A percentile compares a stretch with the other conserved stretches of the same genome.
These are phyloP conservation scores for Piromyces sp. DNA, from an alignment of 192 early-diverging fungal genomes.

Conservation along the genomic window DNA sequence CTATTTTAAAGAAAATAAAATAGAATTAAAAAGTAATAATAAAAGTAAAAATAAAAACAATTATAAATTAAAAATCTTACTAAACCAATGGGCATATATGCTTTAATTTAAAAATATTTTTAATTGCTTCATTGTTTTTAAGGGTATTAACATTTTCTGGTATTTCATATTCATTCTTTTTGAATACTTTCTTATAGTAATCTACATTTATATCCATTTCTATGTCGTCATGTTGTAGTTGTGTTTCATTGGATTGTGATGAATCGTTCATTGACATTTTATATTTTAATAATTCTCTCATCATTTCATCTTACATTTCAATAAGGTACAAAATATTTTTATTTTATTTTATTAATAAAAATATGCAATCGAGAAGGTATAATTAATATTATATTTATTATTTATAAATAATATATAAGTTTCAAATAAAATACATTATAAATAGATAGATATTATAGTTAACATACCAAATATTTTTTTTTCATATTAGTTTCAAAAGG, in stretches of 20 bases:
- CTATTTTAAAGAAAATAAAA: too few species aligned
- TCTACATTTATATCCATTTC: not conserved
- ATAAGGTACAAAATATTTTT: not conserved
- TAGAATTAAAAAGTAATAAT: too few species aligned
- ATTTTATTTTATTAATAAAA: too few species aligned
- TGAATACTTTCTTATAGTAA: not conserved
- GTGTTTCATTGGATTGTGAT: not conserved
- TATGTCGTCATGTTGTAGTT: too few species aligned
- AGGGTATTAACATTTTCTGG: not conserved
- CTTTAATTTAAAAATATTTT: not conserved
- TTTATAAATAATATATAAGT: too few species aligned
- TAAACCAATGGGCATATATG: not conserved
- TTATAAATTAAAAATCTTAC: too few species aligned
- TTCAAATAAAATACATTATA: too few species aligned
- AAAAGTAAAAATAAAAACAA: too few species aligned
- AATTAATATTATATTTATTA: too few species aligned
- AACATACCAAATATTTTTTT: not conserved
- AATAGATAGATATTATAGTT: too few species aligned
- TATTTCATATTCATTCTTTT: not conserved
- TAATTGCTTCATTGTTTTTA: not conserved
- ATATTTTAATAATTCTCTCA: not conserved
- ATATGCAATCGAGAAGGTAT: too few species aligned
- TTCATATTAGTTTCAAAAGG: not conserved
- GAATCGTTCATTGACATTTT: not conserved
- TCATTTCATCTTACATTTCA: not conserved